Percentiles rank a stretch among this genome's conserved stretches.
These are phyloP conservation scores for Telopea speciosissima DNA, from an alignment of 177 flowering plant species.

Conservation along the genomic window DNA sequence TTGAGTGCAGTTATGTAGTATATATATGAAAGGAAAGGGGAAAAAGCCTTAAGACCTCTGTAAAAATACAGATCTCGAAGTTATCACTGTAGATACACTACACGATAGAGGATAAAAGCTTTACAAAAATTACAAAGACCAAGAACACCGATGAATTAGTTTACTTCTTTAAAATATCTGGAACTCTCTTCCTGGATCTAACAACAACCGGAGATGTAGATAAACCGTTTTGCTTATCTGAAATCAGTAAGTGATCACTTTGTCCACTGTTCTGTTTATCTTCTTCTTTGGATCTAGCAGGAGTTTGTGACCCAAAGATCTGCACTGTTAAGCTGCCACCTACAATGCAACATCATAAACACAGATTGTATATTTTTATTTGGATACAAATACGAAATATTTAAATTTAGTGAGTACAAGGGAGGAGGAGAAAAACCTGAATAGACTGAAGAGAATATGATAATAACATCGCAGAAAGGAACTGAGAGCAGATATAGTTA, in stretches of 20 bases:
- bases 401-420: too few species aligned
- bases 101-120: background rate
- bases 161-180: constrained; percentile 22
- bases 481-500: too few species aligned
- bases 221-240: constrained; percentile 27
- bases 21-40: background rate
- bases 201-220: constrained; percentile 34
- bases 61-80: background rate
- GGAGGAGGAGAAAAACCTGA: too few species aligned
- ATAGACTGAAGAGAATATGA: too few species aligned
- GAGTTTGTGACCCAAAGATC: constrained; percentile 41
- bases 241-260: constrained; percentile 18
- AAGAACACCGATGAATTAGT: background rate
- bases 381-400: too few species aligned
- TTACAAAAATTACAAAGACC: background rate
- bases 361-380: background rate
- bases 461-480: too few species aligned
- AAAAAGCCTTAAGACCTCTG: background rate
- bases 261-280: constrained; percentile 15
- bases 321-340: constrained; percentile 82
- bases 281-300: constrained; percentile 21
- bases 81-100: background rate
- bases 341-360: constrained; percentile 14
- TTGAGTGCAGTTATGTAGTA: background rate
- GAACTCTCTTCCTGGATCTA: constrained; percentile 27